Evolutionary conservation across 768 basidiomycete species (phyloP).

Genomic region (Mycena rebaudengoi): DNA sequence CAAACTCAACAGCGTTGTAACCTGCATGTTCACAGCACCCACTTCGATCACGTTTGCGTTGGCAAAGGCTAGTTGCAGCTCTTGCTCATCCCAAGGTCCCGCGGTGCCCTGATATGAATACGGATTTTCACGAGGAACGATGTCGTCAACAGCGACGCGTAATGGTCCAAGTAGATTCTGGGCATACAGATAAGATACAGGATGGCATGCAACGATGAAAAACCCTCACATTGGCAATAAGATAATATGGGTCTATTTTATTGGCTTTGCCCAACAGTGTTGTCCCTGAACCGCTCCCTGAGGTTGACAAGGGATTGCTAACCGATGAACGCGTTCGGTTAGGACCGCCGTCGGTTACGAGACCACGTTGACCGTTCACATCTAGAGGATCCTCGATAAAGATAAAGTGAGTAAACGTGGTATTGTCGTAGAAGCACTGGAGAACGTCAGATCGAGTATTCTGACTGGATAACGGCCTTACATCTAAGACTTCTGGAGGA

Average conservation of each 20-base stretch:
- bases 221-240: slow-evolving; percentile 79
- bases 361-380: slow-evolving; percentile 63
- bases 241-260: slow-evolving; percentile 91
- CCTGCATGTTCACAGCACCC: slow-evolving; percentile 50
- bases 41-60: slow-evolving; percentile 68
- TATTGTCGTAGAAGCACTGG: slow-evolving; percentile 96
- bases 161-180: slow-evolving; percentile 76
- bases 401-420: slow-evolving; percentile 94
- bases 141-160: slow-evolving; percentile 68
- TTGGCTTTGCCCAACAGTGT: slow-evolving; percentile 61
- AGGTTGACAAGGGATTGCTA: slow-evolving; percentile 34
- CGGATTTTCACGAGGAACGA: slow-evolving; percentile 69
- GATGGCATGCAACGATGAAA: background rate
- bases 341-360: slow-evolving; percentile 50
- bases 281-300: slow-evolving; percentile 36
- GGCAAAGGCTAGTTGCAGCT: slow-evolving; percentile 71
- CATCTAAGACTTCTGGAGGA: slow-evolving; percentile 84
- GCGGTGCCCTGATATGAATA: slow-evolving; percentile 73
- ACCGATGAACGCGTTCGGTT: slow-evolving; percentile 49
- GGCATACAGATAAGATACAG: slow-evolving; percentile 8
- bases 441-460: slow-evolving; percentile 2
- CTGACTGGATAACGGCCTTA: slow-evolving; percentile 45
- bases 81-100: slow-evolving; percentile 72
- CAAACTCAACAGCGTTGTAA: slow-evolving; percentile 45
- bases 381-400: slow-evolving; percentile 93